phyloP scores from a whole-genome alignment of 371 early-diverging fungal genomes.

The Rhizomucor pusillus region DNA sequence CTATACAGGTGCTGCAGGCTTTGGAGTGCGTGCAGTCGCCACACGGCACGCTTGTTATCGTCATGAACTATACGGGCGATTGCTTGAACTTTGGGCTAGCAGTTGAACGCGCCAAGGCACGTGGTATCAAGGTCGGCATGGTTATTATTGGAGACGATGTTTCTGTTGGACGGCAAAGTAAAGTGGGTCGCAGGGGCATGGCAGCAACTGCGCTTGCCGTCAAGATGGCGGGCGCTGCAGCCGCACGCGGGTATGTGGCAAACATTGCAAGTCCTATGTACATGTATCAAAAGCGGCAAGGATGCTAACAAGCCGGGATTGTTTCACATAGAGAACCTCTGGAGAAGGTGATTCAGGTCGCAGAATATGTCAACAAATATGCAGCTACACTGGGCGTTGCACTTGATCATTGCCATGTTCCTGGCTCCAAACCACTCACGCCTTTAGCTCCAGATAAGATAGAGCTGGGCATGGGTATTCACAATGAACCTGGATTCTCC shows the following conservation, averaged over 20 bases:
- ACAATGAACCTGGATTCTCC: slow-evolving; percentile 73
- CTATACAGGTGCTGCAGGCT: slow-evolving; percentile 70
- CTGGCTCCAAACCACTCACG: slow-evolving; percentile 43
- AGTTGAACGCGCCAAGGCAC: slow-evolving; percentile 73
- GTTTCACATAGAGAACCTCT: slow-evolving; percentile 45
- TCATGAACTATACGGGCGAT: slow-evolving; percentile 88
- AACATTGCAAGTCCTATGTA: background rate
- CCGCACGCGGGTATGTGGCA: slow-evolving; percentile 48
- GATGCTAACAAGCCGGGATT: too few relatives aligned
- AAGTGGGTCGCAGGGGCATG: slow-evolving; percentile 79
- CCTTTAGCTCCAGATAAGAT: slow-evolving; percentile 46
- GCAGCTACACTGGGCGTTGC: slow-evolving; percentile 79
- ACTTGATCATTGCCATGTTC: slow-evolving; percentile 72
- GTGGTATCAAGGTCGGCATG: slow-evolving; percentile 64
- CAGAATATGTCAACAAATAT: slow-evolving; percentile 50
- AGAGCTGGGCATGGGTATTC: slow-evolving; percentile 77
- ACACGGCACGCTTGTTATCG: slow-evolving; percentile 71
- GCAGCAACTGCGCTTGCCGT: slow-evolving; percentile 78
- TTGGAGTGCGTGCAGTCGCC: slow-evolving; percentile 61
- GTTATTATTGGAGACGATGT: slow-evolving; percentile 82
- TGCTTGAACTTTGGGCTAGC: slow-evolving; percentile 80
- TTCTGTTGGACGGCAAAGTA: slow-evolving; percentile 61
- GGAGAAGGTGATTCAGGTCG: slow-evolving; percentile 50
- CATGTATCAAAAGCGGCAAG: too few relatives aligned
- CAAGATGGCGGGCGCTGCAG: slow-evolving; percentile 75